Evolutionary conservation across 2,329 filamentous ascomycete genomes (phyloP).

Genomic region (Venturia oleaginea): DNA sequence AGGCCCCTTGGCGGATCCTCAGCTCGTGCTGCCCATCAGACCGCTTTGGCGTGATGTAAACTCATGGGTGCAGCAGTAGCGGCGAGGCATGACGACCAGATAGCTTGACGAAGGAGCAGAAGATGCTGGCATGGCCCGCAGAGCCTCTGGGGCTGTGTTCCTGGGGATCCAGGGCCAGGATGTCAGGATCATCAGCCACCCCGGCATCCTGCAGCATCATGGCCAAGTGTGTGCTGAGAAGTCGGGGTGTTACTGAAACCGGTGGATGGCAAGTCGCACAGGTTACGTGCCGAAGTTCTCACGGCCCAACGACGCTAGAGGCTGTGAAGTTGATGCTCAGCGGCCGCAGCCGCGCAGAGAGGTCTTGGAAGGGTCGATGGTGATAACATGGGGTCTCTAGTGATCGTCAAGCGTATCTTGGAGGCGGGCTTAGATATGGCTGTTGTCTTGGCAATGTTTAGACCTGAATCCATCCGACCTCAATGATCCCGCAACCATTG

Average conservation of each 20-base stretch:
- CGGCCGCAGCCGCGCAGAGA: neutral
- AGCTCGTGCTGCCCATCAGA: neutral
- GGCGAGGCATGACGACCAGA: neutral
- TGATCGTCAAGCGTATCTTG: neutral
- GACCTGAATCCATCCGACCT: neutral
- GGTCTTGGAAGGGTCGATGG: neutral
- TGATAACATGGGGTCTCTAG: neutral
- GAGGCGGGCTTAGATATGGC: neutral
- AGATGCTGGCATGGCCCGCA: neutral
- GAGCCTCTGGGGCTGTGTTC: neutral
- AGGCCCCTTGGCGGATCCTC: neutral
- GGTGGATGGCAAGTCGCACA: too few relatives aligned
- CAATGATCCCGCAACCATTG: neutral
- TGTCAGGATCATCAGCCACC: neutral
- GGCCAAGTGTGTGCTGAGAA: neutral
- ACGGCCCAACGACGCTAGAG: neutral
- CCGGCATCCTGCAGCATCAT: too few relatives aligned
- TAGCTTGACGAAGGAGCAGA: neutral
- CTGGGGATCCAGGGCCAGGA: neutral
- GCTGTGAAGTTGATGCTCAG: neutral
- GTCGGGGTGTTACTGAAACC: neutral
- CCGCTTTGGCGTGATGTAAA: neutral
- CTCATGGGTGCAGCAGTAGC: neutral
- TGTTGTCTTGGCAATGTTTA: neutral
- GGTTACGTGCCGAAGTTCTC: neutral